These are phyloP conservation scores for Castanea crenata DNA, from an alignment of 306 rosid species.

Conservation along the genomic window DNA sequence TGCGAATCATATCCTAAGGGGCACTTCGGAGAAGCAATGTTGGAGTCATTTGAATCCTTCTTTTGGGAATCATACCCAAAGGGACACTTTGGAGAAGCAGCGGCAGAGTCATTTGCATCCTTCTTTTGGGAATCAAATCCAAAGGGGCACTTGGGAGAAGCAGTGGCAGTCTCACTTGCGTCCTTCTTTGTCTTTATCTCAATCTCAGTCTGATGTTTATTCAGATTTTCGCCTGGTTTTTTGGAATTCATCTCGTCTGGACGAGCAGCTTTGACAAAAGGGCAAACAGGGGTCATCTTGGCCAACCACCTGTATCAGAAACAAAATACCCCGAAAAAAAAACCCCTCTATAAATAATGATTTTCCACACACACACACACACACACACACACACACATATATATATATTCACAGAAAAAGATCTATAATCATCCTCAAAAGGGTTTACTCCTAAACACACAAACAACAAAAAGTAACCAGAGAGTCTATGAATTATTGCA, in stretches of 20 bases:
- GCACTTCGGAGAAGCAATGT: constrained; percentile 56
- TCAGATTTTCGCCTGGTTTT: constrained; percentile 35
- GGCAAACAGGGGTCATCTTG: constrained; percentile 83
- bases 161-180: neutral
- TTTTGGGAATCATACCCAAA: constrained; percentile 74
- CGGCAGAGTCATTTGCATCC: neutral
- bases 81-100: constrained; percentile 66
- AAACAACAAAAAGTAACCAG: neutral
- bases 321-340: neutral
- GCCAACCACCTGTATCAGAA: constrained; percentile 33
- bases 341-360: neutral
- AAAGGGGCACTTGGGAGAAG: constrained; percentile 25
- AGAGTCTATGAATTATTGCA: neutral
- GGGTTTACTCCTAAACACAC: neutral
- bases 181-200: constrained; percentile 6
- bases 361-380: neutral
- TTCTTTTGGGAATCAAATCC: constrained; percentile 23
- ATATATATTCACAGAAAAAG: neutral
- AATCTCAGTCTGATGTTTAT: constrained; percentile 39
- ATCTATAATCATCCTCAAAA: neutral
- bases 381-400: no score
- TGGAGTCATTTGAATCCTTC: neutral
- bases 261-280: constrained; percentile 81
- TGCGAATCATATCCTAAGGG: constrained; percentile 85
- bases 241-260: constrained; percentile 62